Base-by-base conservation (phyloP, 768 basidiomycete species). In the Cyclocybe aegerita region DNA sequence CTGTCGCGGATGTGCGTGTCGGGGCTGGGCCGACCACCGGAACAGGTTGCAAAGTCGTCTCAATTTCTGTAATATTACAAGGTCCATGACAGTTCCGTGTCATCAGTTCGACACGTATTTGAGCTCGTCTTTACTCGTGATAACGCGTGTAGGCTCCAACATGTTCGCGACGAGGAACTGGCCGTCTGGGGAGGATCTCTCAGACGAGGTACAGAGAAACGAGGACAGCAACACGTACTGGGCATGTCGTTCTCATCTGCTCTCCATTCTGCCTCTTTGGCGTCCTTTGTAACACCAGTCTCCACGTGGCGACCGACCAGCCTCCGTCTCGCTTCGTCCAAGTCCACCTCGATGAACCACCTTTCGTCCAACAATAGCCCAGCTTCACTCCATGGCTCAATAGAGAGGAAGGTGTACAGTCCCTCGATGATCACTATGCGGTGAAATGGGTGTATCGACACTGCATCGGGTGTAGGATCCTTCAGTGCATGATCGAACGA, bases 361-460 rank as follows among this genome's bases (percentile, higher is more conserved):
- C 90, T 74, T 60, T 93, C 88, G 61, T 96, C 89, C 51, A 95
- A 72, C 47, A 81, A 60, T 12, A 69, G 62, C 0, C 82, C 80
- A 1, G 85, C 90, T 10, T 78, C 75, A 1, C 61, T 65, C 95
- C 95, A 97, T 0, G 88, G 86, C 0, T 79, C 70, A 16, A 84
- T 68, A n/a, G 81, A 73, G 29, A 97, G 77, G 58, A 92, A 82
- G 2, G 84, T 77, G 65, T 98, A 97, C n/a, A 97, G 69, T 0
- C 95, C 94, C 68, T 98, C 95, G 54, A 98, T 80, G 52, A 98
- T 65, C 38, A 97, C 77, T 47, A 98, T 80, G 9, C 89, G 83
- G 59, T 95, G 87, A 31, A 72, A 60, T 0, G 86, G 80, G 17
- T 70, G 59, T 23, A 98, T 77, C 3, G 70, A 61, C 17, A 86